These are phyloP conservation scores for Ceratobasidium theobromae DNA, from an alignment of 1,284 basidiomycete species.

Conservation along the genomic window DNA sequence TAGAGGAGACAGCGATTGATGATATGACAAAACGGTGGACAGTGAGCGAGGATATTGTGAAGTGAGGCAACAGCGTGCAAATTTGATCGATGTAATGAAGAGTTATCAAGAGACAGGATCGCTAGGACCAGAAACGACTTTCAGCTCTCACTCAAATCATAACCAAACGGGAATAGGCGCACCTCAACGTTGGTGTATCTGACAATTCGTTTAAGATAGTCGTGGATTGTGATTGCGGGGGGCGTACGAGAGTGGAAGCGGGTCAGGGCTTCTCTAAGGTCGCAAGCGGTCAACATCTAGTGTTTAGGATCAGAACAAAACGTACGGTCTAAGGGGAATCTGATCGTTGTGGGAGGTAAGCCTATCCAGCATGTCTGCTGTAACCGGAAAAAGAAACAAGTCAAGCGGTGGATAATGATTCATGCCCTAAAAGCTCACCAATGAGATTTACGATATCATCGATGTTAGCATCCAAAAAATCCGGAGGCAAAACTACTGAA, in stretches of 20 bases:
- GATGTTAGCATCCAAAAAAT: conserved; percentile 74
- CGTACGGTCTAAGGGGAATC: conserved; percentile 80
- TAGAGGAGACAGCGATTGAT: conserved; percentile 82
- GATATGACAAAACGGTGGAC: conserved; percentile 95
- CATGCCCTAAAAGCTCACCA: conserved; percentile 51
- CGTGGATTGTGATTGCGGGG: conserved; percentile 79
- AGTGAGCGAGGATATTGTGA: conserved; percentile 90
- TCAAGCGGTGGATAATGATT: conserved; percentile 7
- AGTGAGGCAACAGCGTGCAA: conserved; percentile 78
- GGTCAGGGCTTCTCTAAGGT: conserved; percentile 73
- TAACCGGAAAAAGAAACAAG: conserved; percentile 33
- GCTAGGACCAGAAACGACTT: conserved; percentile 50
- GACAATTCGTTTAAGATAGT: conserved; percentile 89
- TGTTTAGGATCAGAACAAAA: conserved; percentile 39
- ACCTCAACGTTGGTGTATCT: conserved; percentile 93
- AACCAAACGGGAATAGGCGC: conserved; percentile 34
- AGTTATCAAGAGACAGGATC: conserved; percentile 83
- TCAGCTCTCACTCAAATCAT: background rate
- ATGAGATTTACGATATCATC: conserved; percentile 84
- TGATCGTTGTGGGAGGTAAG: conserved; percentile 91
- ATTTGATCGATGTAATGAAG: conserved; percentile 95
- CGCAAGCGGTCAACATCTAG: background rate
- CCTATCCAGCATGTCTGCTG: conserved; percentile 92
- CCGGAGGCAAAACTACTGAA: conserved; percentile 52
- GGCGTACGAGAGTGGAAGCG: conserved; percentile 91